Conservation (phyloP, 1,284 basidiomycete genomes). For the Ustilago vetiveriae region DNA sequence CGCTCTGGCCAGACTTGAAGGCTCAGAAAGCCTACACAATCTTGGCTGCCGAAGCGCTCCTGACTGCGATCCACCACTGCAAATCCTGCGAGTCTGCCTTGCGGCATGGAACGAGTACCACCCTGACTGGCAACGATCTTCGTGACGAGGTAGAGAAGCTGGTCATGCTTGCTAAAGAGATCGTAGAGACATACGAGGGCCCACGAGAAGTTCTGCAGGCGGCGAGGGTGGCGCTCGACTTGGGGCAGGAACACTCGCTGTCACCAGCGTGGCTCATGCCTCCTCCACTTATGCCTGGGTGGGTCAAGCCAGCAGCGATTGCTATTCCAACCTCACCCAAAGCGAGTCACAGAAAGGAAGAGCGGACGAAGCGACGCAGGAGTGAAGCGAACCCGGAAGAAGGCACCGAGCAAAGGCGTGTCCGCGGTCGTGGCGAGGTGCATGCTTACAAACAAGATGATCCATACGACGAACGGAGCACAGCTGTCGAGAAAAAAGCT, state of each 20-base stretch:
- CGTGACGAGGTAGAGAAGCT: not conserved
- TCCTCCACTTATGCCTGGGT: conserved; percentile 7
- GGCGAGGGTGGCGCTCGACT: not conserved
- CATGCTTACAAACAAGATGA: not conserved
- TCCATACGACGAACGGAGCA: too few species aligned
- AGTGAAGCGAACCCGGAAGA: not conserved
- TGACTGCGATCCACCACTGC: conserved; percentile 10
- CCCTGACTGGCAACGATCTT: not conserved
- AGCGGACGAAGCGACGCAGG: too few species aligned
- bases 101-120: not conserved
- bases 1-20: not conserved
- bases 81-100: not conserved
- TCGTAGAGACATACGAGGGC: not conserved
- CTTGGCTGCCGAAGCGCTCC: conserved; percentile 26
- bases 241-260: not conserved
- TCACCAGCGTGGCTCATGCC: conserved; percentile 12
- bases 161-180: not conserved
- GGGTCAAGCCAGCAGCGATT: not conserved
- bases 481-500: not conserved
- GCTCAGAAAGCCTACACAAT: conserved; percentile 13
- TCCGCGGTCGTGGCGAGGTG: conserved; percentile 6
- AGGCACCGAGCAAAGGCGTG: not conserved
- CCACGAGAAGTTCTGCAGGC: conserved; percentile 6
- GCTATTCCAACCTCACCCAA: too few species aligned
- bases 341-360: too few species aligned